Evolutionary conservation across 192 early-diverging fungal species (phyloP).

Genomic region (Kappamyces sp.): DNA sequence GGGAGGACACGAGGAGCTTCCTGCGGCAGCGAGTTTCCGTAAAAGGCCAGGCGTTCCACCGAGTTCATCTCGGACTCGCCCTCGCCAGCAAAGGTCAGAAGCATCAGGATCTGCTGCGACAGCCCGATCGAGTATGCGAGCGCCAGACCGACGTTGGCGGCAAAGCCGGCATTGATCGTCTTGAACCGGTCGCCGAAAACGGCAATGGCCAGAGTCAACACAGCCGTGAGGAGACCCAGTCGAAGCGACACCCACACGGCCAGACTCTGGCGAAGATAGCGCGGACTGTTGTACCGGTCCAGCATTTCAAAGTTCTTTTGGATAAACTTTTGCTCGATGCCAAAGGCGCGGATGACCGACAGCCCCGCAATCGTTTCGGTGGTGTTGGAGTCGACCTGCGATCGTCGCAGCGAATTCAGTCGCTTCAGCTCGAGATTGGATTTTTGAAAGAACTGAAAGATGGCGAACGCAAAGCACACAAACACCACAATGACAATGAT

Average conservation of each 20-base stretch:
- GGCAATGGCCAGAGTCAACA: not conserved
- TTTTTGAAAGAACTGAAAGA: constrained; percentile 6
- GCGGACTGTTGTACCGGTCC: constrained; percentile 9
- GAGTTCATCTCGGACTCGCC: constrained; percentile 38
- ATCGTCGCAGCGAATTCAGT: not conserved
- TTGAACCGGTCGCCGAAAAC: not conserved
- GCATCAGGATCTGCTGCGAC: constrained; percentile 48
- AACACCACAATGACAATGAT: not conserved
- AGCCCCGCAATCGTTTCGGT: constrained; percentile 59
- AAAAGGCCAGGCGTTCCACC: constrained; percentile 29
- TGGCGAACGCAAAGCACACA: not conserved
- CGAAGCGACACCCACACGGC: constrained; percentile 18
- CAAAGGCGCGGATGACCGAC: constrained; percentile 60
- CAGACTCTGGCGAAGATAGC: constrained; percentile 8
- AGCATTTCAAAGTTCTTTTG: not conserved
- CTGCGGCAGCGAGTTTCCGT: constrained; percentile 17
- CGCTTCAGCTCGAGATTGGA: constrained; percentile 4
- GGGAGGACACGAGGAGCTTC: constrained; percentile 15
- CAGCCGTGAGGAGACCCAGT: not conserved
- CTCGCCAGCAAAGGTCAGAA: constrained; percentile 30
- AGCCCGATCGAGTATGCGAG: not conserved
- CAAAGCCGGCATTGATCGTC: not conserved
- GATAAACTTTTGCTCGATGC: constrained; percentile 49
- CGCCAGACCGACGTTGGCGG: not conserved
- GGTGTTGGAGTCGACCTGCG: constrained; percentile 36